Base-by-base conservation (phyloP, 495 filamentous ascomycete genomes). In the Elaphomyces granulatus region DNA sequence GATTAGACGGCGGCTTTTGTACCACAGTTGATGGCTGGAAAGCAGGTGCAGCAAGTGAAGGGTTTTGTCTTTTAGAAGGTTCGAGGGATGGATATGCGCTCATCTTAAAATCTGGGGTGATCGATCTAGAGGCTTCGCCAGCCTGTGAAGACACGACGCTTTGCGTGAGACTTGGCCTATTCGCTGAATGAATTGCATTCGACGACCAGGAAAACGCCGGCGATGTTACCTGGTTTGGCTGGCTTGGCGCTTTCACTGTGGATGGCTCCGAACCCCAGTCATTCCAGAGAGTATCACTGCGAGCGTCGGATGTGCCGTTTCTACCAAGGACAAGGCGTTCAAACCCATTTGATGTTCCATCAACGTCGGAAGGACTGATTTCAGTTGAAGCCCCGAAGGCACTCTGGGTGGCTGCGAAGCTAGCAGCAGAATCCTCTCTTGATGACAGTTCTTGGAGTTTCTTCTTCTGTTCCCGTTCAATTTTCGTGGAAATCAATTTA, bases 381-480 rank as follows among this genome's bases (percentile, higher is more conserved):
- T n/a, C n/a, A 15, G 32, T 52, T 12, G 45, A 39, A 3, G 49
- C 42, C 37, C 45, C 52, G 1, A 58, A 54, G 36, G 59, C 48
- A 28, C 47, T 43, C 21, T 49, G 50, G 4, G 49, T 47, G 3
- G 54, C 50, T 33, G 60, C 58, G 10, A 58, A 53, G 34, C 60
- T 64, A 4, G 62, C 61, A 31, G 55, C 36, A 20, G 66, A 54
- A 16, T 63, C 58, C 8, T 56, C 53, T 9, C 71, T 64, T 16
- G 71, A 66, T 2, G 75, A 75, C 20, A 96, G 67, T 44, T 96
- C 92, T 48, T 80, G 79, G 1, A 98, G 61, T 51, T 94, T 94
- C 53, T 74, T 78, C 4, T 68, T 79, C 46, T 94, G 87, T 46
- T 98, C 92, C 10, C 77, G 71, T 54, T 96, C 88, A 30, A 98